Conservation (phyloP, 129 eudicot species). For the Scalesia atractyloides region DNA sequence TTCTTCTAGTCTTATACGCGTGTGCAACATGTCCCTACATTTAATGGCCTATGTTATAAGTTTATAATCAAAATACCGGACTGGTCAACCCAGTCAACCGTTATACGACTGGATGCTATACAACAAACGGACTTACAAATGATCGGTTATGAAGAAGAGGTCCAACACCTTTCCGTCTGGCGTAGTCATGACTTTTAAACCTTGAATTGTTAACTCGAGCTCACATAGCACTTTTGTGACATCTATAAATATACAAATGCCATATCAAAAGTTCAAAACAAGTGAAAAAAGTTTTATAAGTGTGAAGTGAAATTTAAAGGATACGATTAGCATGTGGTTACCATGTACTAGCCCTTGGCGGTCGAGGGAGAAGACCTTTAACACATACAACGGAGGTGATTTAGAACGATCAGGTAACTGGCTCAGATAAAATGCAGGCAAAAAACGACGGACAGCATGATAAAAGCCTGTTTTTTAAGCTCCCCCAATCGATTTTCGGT, state of each 20-base stretch:
- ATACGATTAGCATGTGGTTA: conserved; percentile 9
- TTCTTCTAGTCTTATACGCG: conserved; percentile 56
- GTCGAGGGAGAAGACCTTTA: conserved; percentile 66
- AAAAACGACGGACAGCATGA: conserved; percentile 69
- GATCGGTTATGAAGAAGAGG: conserved; percentile 77
- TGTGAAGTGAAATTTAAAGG: neutral
- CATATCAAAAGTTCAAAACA: conserved; percentile 26
- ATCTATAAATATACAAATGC: conserved; percentile 41
- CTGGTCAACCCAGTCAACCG: neutral
- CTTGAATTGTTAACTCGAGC: conserved; percentile 76
- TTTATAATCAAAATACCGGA: too few species aligned
- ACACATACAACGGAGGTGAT: conserved; percentile 55
- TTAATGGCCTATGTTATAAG: too few species aligned
- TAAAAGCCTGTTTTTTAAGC: conserved; percentile 61
- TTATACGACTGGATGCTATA: neutral
- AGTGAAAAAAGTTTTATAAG: neutral
- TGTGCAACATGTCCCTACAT: conserved; percentile 68
- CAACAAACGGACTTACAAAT: conserved; percentile 49
- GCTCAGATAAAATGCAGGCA: conserved; percentile 58
- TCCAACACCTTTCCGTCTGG: conserved; percentile 87
- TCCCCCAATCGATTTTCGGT: conserved; percentile 58
- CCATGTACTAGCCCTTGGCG: conserved; percentile 81
- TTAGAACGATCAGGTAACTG: conserved; percentile 40
- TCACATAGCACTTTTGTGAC: conserved; percentile 73
- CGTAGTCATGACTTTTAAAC: conserved; percentile 85